Base-by-base conservation (phyloP, 495 filamentous ascomycete genomes). In the Hamigera avellanea region DNA sequence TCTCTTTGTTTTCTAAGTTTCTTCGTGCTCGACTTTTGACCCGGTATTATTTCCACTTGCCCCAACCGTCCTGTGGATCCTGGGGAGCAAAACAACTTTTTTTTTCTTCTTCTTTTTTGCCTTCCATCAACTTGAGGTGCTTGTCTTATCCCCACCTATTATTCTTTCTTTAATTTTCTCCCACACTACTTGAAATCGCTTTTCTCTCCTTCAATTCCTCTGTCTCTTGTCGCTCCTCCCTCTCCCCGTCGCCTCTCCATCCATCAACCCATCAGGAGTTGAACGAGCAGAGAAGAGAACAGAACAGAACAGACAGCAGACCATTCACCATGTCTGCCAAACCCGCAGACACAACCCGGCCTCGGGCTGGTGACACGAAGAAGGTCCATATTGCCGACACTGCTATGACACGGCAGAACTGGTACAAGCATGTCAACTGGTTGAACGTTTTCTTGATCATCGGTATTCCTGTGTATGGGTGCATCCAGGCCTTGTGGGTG, bases 361-460 rank as follows among this genome's bases (percentile, higher is more conserved):
- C 61, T 27, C 52, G 61, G 49, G 57, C 49, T 32, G 42, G 45
- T 27, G 63, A 72, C 40, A 59, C 64, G 36, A 72, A 69, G 56
- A 72, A 72, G 53, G 61, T 70, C 39, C 70, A 74, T 46, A 72
- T 74, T 37, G 66, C 70, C 35, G 70, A 74, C 35, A 71, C 67
- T 15, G 76, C 81, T 32, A 79, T 96, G 40, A 95, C 84, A 35
- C 70, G 70, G 57, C 50, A 68, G 43, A 99, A 99, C 67, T 95
- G 87, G 87, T 80, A 89, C 67, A 85, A 93, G 57, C 93, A 96
- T 52, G 76, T 96, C 72, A 88, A 96, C 71, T 95, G 91, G 86
- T 64, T 93, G 18, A 89, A 94, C 56, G 81, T 88, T 30, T 71
- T 68, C 48, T 68, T 96, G 59, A 95, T 99, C 59, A 64, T 95